A percentile compares a stretch with the other conserved stretches of the same genome.
These are phyloP conservation scores for Aegle marmelos DNA, from an alignment of 345 rosid species.

Conservation along the genomic window DNA sequence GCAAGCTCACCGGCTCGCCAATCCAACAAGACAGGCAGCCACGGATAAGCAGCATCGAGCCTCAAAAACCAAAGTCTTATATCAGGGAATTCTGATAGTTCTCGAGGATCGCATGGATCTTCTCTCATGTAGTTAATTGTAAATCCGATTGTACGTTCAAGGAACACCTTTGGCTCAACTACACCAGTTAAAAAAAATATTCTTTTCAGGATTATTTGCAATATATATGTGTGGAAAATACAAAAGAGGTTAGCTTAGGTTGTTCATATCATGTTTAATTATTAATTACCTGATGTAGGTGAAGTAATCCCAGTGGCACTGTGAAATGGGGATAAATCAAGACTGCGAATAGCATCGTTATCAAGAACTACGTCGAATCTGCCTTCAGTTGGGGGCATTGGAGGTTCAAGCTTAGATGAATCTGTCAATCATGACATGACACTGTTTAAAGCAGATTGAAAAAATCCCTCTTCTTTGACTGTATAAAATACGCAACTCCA, in stretches of 20 bases:
- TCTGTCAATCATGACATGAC: constrained; percentile 30
- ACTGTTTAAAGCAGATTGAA: too few relatives aligned
- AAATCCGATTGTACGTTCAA: constrained; percentile 73
- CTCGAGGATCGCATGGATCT: constrained; percentile 66
- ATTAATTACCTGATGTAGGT: constrained; percentile 46
- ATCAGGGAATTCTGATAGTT: constrained; percentile 78
- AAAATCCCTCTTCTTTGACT: not conserved
- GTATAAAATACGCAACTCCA: not conserved
- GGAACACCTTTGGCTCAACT: constrained; percentile 60
- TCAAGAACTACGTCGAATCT: constrained; percentile 67
- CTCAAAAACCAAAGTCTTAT: constrained; percentile 89
- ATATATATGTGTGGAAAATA: not conserved
- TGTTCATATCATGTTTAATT: not conserved
- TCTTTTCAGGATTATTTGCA: not conserved
- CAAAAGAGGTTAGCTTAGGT: not conserved
- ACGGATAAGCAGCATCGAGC: constrained; percentile 77
- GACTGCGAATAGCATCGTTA: constrained; percentile 41
- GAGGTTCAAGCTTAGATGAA: constrained; percentile 47
- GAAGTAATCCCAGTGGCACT: constrained; percentile 61
- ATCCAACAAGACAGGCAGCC: constrained; percentile 80
- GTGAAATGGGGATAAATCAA: constrained; percentile 75
- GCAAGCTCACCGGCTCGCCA: constrained; percentile 96
- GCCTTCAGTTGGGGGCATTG: constrained; percentile 76
- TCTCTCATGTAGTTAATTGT: constrained; percentile 65
- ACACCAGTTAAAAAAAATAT: not conserved